phyloP scores from a whole-genome alignment of 108 stramenopile species.

The Craspedostauros australis region DNA sequence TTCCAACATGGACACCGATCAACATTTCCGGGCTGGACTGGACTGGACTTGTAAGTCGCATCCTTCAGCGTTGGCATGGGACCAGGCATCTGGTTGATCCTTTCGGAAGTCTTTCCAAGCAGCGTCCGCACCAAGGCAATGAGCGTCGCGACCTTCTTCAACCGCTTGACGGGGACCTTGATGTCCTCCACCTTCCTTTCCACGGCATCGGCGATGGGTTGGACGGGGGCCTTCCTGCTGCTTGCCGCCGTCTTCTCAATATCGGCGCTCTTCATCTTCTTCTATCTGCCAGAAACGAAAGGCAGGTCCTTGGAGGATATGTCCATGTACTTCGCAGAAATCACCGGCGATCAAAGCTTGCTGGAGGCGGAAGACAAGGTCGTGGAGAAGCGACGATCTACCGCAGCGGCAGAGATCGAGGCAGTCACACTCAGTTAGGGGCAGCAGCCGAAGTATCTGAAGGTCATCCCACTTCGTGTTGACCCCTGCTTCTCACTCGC shows the following conservation, averaged over 20 bases:
- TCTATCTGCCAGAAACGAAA: conserved; percentile 79
- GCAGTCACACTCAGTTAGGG: background rate
- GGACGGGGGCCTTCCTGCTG: conserved; percentile 66
- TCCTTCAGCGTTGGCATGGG: conserved; percentile 83
- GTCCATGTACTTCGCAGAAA: conserved; percentile 80
- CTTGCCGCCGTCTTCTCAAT: conserved; percentile 46
- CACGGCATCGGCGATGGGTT: conserved; percentile 58
- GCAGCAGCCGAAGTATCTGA: conserved; percentile 25
- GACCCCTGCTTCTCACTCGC: too few relatives aligned
- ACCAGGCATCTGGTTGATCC: conserved; percentile 80
- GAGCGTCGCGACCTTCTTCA: conserved; percentile 73
- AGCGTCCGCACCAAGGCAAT: conserved; percentile 85
- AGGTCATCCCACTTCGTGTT: too few relatives aligned
- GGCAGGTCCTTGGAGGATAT: conserved; percentile 78
- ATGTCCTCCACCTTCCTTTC: conserved; percentile 81
- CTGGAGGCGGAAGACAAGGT: conserved; percentile 62
- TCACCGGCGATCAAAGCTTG: conserved; percentile 60
- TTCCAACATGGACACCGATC: too few relatives aligned
- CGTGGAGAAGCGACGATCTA: conserved; percentile 10
- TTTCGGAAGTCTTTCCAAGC: conserved; percentile 79
- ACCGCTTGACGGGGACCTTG: conserved; percentile 71
- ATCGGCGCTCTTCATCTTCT: conserved; percentile 49
- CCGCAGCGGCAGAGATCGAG: conserved; percentile 4
- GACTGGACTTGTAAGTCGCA: conserved; percentile 53
- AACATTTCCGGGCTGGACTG: too few relatives aligned